Evolutionary conservation across 179 eudicot species (phyloP).

Genomic region (Drosera spatulata): DNA sequence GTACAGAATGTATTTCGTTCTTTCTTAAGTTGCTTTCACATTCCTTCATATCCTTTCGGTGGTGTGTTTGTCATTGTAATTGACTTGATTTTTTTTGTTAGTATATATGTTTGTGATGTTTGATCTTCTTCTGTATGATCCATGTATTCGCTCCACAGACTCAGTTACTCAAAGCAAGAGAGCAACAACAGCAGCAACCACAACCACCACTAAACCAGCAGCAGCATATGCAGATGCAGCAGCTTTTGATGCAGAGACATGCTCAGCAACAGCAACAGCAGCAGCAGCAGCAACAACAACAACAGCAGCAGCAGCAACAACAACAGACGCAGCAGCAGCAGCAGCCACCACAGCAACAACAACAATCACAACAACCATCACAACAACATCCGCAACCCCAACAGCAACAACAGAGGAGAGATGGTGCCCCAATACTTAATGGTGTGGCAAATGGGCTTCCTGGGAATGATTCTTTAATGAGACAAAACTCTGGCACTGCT

Average conservation of each 20-base stretch:
- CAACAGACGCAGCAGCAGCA: conserved; percentile 49
- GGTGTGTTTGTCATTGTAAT: no score
- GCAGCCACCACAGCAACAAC: conserved; percentile 44
- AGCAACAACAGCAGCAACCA: conserved; percentile 66
- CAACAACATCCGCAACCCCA: conserved; percentile 44
- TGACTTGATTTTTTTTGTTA: no score
- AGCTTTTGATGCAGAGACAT: conserved; percentile 49
- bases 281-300: conserved; percentile 39
- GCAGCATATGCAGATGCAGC: conserved; percentile 57
- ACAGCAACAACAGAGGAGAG: conserved; percentile 68
- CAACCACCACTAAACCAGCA: conserved; percentile 36
- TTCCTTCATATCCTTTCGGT: no score
- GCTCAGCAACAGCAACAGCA: conserved; percentile 66
- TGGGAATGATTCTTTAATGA: conserved; percentile 58
- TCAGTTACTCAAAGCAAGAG: conserved; percentile 69
- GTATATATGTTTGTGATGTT: no score
- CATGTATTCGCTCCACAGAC: conserved; percentile 30
- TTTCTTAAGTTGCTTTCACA: no score
- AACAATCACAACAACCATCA: conserved; percentile 33
- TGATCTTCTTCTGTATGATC: neutral
- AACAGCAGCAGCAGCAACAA: conserved; percentile 20
- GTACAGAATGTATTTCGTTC: no score
- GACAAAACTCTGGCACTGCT: conserved; percentile 70
- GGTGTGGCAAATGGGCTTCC: conserved; percentile 66
- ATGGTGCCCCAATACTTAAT: conserved; percentile 58